Evolutionary conservation across 352 stramenopile genomes (phyloP), one percentile per base, ranked within the genome.

Genomic region (Phytopythium montanum): DNA sequence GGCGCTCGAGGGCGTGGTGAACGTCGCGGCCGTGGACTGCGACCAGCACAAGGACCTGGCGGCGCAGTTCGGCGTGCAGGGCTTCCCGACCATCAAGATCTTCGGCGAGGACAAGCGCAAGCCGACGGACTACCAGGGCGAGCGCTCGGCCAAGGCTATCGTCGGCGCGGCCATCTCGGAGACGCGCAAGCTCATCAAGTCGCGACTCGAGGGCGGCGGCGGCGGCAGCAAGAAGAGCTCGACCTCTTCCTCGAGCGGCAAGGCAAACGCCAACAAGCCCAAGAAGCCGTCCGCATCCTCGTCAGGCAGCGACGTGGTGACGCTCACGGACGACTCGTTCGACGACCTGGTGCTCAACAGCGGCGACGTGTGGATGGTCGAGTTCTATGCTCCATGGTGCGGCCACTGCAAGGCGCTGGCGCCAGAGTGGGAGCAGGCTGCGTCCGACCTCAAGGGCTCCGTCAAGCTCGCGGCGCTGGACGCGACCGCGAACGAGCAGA

Each of bases 31-130:
- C 72, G 79, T 95, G 33, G 85, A 95, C 56, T 93, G 81, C 38
- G 70, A 94, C 41, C 64, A 94, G 60, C 77, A 97, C 66, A 80
- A 92, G 64, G 68, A 81, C 1, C 73, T 98, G 14, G 88, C 94
- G 23, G 76, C 77, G 33, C 70, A 95, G 64, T 98, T 94, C 64
- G 87, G 74, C 26, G 87, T 98, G 25, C 70, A 92, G 62, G 94
- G 94, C 19, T 98, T 96, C 67, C 94, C 94, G 19, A 98, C 94
- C 10, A 97, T 98, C 68, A 98, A 97, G 67, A 76, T 97, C 45
- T 98, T 98, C 66, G 81, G 81, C 36, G 81, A 81, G 6, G 70
- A 94, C 75, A 95, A 95, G 68, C 75, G 73, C 39, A 75, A 86
- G 18, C 87, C 87, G 21, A 81, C 56, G 13, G 84, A 87, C 33